Evolutionary conservation across 768 basidiomycete species (phyloP).

Genomic region (Lanmaoa rubissima): DNA sequence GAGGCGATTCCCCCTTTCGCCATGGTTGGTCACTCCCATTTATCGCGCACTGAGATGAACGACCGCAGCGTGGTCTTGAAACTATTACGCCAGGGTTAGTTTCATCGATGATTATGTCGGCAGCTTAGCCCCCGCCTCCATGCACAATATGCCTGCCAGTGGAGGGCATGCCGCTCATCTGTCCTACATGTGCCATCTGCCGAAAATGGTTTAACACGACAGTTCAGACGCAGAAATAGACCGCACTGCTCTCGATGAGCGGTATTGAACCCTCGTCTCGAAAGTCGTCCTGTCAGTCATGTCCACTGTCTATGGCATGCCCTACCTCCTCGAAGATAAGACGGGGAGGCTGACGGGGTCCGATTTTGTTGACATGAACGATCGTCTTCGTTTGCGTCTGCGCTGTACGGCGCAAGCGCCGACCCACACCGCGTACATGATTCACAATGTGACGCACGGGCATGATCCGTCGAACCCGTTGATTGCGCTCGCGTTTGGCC

Average conservation of each 20-base stretch:
- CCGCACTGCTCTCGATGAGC: background rate
- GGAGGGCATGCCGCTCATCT: constrained; percentile 17
- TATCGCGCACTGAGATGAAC: constrained; percentile 12
- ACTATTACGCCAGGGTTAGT: constrained; percentile 14
- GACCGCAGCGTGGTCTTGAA: constrained; percentile 19
- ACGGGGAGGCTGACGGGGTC: constrained; percentile 52
- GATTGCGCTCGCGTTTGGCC: constrained; percentile 51
- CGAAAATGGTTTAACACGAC: constrained; percentile 22
- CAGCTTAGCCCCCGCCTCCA: constrained; percentile 15
- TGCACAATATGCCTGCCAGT: constrained; percentile 17
- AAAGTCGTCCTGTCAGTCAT: constrained; percentile 12
- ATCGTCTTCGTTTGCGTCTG: constrained; percentile 51
- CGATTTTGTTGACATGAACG: constrained; percentile 62
- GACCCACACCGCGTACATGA: constrained; percentile 48
- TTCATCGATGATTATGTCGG: constrained; percentile 19
- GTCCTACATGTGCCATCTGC: constrained; percentile 17
- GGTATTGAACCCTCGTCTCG: background rate
- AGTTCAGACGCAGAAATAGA: constrained; percentile 25
- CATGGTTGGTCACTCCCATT: constrained; percentile 10
- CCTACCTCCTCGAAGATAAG: constrained; percentile 64
- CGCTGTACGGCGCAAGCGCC: constrained; percentile 46
- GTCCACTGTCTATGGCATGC: constrained; percentile 50
- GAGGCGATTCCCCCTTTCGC: constrained; percentile 21
- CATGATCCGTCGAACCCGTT: constrained; percentile 37
- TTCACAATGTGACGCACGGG: constrained; percentile 42